A percentile compares a stretch with the other conserved stretches of the same genome.
Evolutionary conservation across 2,329 filamentous ascomycete genomes (phyloP).

Genomic region (Ophiostoma triangulosporum): DNA sequence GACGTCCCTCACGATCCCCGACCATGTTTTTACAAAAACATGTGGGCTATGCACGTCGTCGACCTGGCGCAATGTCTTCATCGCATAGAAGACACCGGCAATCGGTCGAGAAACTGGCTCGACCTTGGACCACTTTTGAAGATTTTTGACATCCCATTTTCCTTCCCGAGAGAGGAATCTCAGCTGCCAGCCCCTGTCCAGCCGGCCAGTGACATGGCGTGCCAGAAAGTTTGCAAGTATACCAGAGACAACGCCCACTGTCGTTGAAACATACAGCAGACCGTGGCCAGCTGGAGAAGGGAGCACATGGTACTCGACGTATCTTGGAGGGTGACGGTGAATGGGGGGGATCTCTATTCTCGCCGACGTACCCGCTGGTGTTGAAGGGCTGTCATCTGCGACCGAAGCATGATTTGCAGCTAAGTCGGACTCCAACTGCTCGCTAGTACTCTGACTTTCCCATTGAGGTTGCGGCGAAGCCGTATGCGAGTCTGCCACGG

Average conservation of each 20-base stretch:
- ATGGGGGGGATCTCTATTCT: conserved; percentile 32
- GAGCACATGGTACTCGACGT: conserved; percentile 52
- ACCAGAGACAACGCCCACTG: conserved; percentile 63
- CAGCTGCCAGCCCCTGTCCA: conserved; percentile 81
- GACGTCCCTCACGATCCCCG: conserved; percentile 54
- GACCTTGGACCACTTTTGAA: conserved; percentile 79
- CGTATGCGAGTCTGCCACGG: neutral
- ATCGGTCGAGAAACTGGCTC: conserved; percentile 67
- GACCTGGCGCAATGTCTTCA: conserved; percentile 86
- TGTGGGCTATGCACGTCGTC: conserved; percentile 70
- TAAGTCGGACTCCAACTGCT: no score
- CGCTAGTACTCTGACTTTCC: neutral
- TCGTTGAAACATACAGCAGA: conserved; percentile 65
- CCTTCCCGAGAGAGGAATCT: conserved; percentile 77
- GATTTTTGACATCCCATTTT: conserved; percentile 97
- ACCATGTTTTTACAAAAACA: conserved; percentile 57
- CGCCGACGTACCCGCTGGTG: conserved; percentile 27
- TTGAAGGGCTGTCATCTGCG: conserved; percentile 12
- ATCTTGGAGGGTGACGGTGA: conserved; percentile 32
- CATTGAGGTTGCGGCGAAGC: neutral
- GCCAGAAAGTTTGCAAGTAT: conserved; percentile 73
- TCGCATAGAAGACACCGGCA: conserved; percentile 65
- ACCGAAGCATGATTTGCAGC: neutral
- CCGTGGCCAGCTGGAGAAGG: conserved; percentile 71
- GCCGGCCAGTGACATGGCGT: conserved; percentile 58